A percentile compares a stretch with the other conserved stretches of the same genome.
phyloP scores from a whole-genome alignment of 1,284 basidiomycete species.

The Cystobasidium pallidum region DNA sequence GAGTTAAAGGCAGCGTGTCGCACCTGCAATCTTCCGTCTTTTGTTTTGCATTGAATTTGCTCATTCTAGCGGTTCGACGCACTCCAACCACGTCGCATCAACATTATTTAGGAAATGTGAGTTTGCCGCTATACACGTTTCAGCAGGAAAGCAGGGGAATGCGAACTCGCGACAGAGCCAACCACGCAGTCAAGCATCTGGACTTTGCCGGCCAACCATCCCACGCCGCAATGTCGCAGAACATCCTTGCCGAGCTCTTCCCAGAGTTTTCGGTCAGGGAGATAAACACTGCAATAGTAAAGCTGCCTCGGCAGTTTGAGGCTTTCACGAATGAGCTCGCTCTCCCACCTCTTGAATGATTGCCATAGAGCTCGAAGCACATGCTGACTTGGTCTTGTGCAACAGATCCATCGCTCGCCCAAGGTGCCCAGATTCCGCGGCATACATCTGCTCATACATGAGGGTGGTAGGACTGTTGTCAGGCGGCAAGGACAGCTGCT shows the following conservation, averaged over 20 bases:
- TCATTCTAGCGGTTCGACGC: no score
- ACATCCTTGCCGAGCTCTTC: background rate
- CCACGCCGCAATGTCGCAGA: constrained; percentile 13
- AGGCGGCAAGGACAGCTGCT: constrained; percentile 98
- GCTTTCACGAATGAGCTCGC: constrained; percentile 41
- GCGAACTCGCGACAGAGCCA: background rate
- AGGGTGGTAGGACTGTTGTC: constrained; percentile 94
- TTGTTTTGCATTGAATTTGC: no score
- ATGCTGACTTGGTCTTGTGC: constrained; percentile 24
- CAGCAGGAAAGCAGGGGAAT: background rate
- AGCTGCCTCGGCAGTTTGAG: constrained; percentile 42
- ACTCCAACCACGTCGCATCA: no score
- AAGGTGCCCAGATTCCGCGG: background rate
- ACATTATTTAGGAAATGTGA: no score
- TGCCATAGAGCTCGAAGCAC: constrained; percentile 42
- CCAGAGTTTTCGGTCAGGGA: background rate
- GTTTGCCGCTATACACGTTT: no score
- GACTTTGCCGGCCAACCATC: constrained; percentile 4
- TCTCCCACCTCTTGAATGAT: constrained; percentile 35
- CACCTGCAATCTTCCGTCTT: no score
- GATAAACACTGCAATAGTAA: constrained; percentile 37
- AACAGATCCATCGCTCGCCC: no score
- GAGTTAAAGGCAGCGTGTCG: no score
- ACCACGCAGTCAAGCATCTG: constrained; percentile 23
- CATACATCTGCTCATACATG: no score